Conservation (phyloP, 2,329 filamentous ascomycete species). For the Akanthomyces dipterigenus region DNA sequence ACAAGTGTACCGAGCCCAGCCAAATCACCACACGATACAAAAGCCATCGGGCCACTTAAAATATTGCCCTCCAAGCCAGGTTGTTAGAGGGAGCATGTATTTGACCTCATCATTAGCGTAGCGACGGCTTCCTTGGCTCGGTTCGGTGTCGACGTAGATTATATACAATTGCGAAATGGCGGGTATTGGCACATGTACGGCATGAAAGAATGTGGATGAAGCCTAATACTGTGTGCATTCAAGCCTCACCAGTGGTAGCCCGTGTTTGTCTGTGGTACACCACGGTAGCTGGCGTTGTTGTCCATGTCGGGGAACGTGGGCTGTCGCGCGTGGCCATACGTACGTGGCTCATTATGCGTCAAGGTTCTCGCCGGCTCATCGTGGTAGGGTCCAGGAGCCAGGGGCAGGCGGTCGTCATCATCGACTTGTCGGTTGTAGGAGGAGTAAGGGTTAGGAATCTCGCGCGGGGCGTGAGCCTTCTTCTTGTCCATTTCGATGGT, state of each 20-base stretch:
- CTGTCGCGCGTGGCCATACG: not conserved
- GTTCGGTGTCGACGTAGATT: not conserved
- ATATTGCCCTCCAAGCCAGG: not conserved
- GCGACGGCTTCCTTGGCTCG: not conserved
- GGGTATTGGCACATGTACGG: conserved; percentile 1
- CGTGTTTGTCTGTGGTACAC: not conserved
- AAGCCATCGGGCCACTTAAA: not conserved
- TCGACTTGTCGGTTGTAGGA: not conserved
- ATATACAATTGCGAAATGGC: not conserved
- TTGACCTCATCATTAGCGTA: not conserved
- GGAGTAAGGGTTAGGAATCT: conserved; percentile 28
- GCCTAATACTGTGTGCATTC: not conserved
- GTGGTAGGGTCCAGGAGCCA: not conserved
- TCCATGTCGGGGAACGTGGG: not conserved
- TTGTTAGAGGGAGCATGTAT: too few species aligned
- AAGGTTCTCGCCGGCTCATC: not conserved
- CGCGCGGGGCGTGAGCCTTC: conserved; percentile 19
- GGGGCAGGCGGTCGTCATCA: not conserved
- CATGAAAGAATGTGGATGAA: not conserved
- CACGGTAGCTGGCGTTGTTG: not conserved
- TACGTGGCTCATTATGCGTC: not conserved
- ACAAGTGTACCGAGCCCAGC: not conserved
- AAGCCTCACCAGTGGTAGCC: conserved; percentile 2
- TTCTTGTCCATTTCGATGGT: conserved; percentile 31
- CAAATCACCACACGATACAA: not conserved